A percentile compares a stretch with the other conserved stretches of the same genome.
Conservation (phyloP, 2,329 filamentous ascomycete genomes). For the Diaporthe aspalathi region DNA sequence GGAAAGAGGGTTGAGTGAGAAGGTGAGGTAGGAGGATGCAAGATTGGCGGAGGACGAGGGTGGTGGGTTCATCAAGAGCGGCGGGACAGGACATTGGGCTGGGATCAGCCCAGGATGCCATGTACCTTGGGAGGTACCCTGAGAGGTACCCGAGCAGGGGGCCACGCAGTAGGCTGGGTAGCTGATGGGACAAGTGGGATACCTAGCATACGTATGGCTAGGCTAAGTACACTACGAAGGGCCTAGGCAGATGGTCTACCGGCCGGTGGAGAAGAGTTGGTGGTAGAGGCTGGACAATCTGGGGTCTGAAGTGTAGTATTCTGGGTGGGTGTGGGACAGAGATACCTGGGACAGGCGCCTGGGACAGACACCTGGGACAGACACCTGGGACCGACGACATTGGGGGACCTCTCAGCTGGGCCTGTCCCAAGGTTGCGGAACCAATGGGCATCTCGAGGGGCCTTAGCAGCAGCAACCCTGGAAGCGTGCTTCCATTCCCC, state of each 20-base stretch:
- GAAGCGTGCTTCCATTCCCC: constrained; percentile 30
- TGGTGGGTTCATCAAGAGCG: constrained; percentile 33
- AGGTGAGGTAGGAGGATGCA: constrained; percentile 7
- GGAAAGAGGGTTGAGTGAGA: constrained; percentile 2
- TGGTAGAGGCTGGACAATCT: too few relatives aligned
- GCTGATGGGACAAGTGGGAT: constrained; percentile 18
- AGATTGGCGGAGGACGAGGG: constrained; percentile 31
- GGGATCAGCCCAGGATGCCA: constrained; percentile 27
- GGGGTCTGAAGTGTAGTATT: background rate
- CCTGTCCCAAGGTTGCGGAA: constrained; percentile 34
- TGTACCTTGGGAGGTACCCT: constrained; percentile 16
- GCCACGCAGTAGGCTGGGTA: background rate
- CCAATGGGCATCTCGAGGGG: constrained; percentile 23
- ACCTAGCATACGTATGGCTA: too few relatives aligned
- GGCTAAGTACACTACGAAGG: too few relatives aligned
- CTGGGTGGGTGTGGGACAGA: background rate
- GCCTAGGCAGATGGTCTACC: background rate
- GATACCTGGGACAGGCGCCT: too few relatives aligned
- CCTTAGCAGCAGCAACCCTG: constrained; percentile 16
- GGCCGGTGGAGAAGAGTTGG: background rate
- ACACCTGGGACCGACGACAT: constrained; percentile 22
- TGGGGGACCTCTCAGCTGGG: constrained; percentile 35
- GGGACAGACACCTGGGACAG: constrained; percentile 25
- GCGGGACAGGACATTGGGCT: constrained; percentile 13
- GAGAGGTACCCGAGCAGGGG: background rate